Evolutionary conservation across 208 protist species (phyloP).

Genomic region (Herpetomonas samuelpessoai): DNA sequence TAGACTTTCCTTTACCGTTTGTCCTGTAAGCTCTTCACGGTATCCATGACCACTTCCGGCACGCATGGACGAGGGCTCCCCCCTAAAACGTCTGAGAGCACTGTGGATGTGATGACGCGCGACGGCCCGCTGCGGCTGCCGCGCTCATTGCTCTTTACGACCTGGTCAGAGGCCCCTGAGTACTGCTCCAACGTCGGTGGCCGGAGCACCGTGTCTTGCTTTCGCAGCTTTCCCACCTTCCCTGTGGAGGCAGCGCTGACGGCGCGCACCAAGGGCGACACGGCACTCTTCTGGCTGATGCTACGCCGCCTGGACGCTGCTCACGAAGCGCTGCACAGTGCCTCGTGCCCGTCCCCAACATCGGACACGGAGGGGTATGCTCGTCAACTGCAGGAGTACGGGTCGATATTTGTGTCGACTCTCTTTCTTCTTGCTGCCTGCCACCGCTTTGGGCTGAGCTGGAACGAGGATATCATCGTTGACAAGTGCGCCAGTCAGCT

Average conservation of each 20-base stretch:
- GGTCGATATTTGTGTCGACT: background rate
- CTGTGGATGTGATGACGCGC: background rate
- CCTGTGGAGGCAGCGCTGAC: slow-evolving; percentile 25
- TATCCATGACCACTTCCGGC: too few species aligned
- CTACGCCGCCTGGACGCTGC: slow-evolving; percentile 13
- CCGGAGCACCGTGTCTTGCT: background rate
- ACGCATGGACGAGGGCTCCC: too few species aligned
- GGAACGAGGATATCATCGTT: background rate
- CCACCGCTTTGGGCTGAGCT: background rate
- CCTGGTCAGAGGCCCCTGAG: background rate
- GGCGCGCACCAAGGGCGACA: slow-evolving; percentile 17
- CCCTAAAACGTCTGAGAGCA: too few species aligned
- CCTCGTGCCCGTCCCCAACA: background rate
- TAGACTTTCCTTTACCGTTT: too few species aligned
- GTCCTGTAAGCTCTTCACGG: too few species aligned
- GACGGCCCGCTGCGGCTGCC: background rate
- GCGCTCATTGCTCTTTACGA: background rate
- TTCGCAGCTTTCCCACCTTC: background rate
- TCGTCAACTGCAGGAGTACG: background rate
- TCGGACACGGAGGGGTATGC: background rate
- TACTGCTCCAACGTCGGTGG: background rate
- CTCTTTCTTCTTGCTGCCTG: slow-evolving; percentile 4
- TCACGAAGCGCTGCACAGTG: slow-evolving; percentile 13
- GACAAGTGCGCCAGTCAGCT: background rate
- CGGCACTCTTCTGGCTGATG: slow-evolving; percentile 19